Evolutionary conservation across 768 basidiomycete genomes (phyloP), one percentile per base, ranked within the genome.

Genomic region (Leccinum truebloodii): DNA sequence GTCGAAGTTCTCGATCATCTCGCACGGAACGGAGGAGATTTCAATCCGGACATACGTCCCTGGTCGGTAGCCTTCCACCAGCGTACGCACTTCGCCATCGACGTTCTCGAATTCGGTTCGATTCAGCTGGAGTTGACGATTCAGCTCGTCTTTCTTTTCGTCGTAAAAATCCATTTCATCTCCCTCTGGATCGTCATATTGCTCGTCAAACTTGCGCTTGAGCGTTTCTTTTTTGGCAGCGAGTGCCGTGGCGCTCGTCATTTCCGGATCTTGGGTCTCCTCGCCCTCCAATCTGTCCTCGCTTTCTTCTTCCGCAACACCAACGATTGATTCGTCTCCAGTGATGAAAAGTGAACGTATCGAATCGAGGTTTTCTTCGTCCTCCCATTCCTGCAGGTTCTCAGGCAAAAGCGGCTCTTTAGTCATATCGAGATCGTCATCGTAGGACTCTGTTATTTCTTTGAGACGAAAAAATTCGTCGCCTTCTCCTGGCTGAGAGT

Each of bases 171-270:
- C 92, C 72, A 86, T 75, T 67, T 91, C 89, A 58, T 86, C 76
- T 57, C 83, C 80, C 49, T 91, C 89, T 3, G 91, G 90, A 65
- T 95, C 93, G 72, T 97, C 94, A 74, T 98, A 98, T 75, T 96
- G 90, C 67, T 94, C 92, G 75, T 99, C 93, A 71, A 99, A 99
- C 73, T 96, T 95, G 65, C 88, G 86, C 76, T 97, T 97, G 60
- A 98, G 83, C 2, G 82, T 85, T 66, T 92, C 93, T 77, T 98
- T 98, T 78, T 96, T 98, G 32, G 83, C 81, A 9, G 89, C 85
- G 37, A 98, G 86, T 1, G 83, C 79, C 32, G 79, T 78, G 28
- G 80, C 81, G 32, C 78, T 77, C 13, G 78, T 66, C 0, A 77
- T 70, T 59, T 81, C 76, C 4, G 63, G 41, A 1, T 62, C 62